These are phyloP conservation scores for Volvariella volvacea DNA, from an alignment of 1,284 basidiomycete genomes.

Conservation along the genomic window DNA sequence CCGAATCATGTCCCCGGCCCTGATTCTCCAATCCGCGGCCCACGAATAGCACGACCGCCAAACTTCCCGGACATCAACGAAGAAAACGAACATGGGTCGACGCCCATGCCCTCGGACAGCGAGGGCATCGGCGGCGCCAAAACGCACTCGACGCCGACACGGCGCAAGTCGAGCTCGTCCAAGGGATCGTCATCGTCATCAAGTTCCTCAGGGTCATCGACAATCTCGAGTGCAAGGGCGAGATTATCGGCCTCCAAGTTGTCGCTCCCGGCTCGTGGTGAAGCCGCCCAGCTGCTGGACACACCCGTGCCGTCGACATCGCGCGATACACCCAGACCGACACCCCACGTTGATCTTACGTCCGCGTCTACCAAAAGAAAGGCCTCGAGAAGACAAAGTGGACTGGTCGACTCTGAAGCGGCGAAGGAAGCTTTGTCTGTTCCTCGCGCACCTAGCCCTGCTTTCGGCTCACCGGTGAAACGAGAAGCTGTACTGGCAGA, in stretches of 20 bases:
- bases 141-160: slow-evolving; percentile 29
- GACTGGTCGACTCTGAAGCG: slow-evolving; percentile 38
- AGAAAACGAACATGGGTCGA: slow-evolving; percentile 47
- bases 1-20: slow-evolving; percentile 19
- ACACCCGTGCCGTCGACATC: slow-evolving; percentile 2
- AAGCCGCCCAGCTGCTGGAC: slow-evolving; percentile 29
- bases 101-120: slow-evolving; percentile 30
- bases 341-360: slow-evolving; percentile 22
- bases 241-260: slow-evolving; percentile 34
- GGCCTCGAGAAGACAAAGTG: slow-evolving; percentile 57
- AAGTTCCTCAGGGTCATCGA: not conserved
- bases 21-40: slow-evolving; percentile 37
- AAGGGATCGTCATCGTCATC: not conserved
- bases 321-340: slow-evolving; percentile 6
- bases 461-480: slow-evolving; percentile 57
- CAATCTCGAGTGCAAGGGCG: slow-evolving; percentile 24
- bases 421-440: slow-evolving; percentile 31
- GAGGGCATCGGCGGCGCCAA: slow-evolving; percentile 27
- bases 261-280: slow-evolving; percentile 35
- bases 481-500: slow-evolving; percentile 47
- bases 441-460: slow-evolving; percentile 54
- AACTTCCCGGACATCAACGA: slow-evolving; percentile 61
- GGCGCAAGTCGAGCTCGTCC: slow-evolving; percentile 24
- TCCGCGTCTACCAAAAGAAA: slow-evolving; percentile 38
- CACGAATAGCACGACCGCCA: slow-evolving; percentile 58